Evolutionary conservation across 2,329 filamentous ascomycete species (phyloP), one percentile per base, ranked within the genome.

Genomic region (Penicillium sp.): DNA sequence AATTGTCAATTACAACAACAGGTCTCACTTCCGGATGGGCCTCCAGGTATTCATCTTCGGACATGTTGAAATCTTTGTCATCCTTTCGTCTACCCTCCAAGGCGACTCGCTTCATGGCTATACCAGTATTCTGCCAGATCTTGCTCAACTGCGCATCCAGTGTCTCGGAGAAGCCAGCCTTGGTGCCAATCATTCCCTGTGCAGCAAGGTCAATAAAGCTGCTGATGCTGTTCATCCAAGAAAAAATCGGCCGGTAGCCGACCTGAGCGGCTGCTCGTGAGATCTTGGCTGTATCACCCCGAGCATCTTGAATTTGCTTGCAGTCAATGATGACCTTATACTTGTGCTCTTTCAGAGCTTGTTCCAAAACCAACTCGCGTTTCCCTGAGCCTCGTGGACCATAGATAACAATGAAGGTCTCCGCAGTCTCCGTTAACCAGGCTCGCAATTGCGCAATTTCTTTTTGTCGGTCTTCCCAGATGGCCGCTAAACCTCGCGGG

Each of bases 201-300:
- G 94, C 90, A 22, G 93, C 94, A 36, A 97, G 83, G 65, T 97
- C 94, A 61, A 96, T 81, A 75, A 97, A 84, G 70, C 91, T 96
- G 74, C 90, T 96, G 62, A 97, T 85, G 67, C 87, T 96, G 73
- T 97, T 97, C 76, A 95, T 89, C 90, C 92, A 97, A 0, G 90
- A 95, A 72, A 99, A 99, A 0, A 99, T 86, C 0, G 94, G 94
- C 9, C 89, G 82, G 70, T 97, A 97, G 9, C 94, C 93, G 46
- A 97, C 92, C 61, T 92, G 85, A 1, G 80, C 77, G 0, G 93
- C 94, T 6, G 94, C 86, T 38, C 88, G 86, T 57, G 85, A 85
- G 66, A 99, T 96, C 0, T 90, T 96, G 3, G 87, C 85, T 8
- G 87, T 87, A 68, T 99, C 94, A 5, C 94, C 92, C 52, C 89